These are phyloP conservation scores for Tricholoma sp. DNA, from an alignment of 768 basidiomycete species.

Conservation along the genomic window DNA sequence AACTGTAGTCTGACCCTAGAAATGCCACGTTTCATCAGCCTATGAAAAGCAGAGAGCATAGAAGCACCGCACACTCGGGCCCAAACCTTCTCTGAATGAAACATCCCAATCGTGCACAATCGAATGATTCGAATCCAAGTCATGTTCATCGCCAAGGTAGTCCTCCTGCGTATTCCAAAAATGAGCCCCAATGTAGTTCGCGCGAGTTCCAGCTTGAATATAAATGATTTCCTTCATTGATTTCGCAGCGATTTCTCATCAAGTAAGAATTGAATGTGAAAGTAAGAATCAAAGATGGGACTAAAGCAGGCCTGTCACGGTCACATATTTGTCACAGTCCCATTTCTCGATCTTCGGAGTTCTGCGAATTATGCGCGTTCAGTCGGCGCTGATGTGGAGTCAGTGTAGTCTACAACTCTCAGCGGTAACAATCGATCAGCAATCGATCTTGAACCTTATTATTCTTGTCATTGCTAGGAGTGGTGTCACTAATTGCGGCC, in stretches of 20 bases:
- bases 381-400: background rate
- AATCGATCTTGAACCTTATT: background rate
- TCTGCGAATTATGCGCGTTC: background rate
- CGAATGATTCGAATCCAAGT: no score
- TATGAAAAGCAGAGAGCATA: background rate
- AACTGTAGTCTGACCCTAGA: slow-evolving; percentile 42
- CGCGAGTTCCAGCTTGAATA: slow-evolving; percentile 62
- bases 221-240: slow-evolving; percentile 76
- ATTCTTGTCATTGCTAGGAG: background rate
- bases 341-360: background rate
- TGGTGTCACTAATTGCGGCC: background rate
- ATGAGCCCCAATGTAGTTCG: slow-evolving; percentile 71
- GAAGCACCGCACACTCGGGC: slow-evolving; percentile 36
- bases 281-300: background rate
- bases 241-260: background rate
- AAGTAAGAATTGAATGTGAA: background rate
- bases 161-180: slow-evolving; percentile 81
- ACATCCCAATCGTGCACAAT: slow-evolving; percentile 43
- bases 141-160: slow-evolving; percentile 48
- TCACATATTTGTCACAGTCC: slow-evolving; percentile 6
- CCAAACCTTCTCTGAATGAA: slow-evolving; percentile 63
- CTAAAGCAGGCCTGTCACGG: slow-evolving; percentile 1
- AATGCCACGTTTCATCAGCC: background rate
- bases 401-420: no score
- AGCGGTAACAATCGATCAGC: background rate